Conservation (phyloP, 805 yeast genomes). For the Ogataea ramenticola region DNA sequence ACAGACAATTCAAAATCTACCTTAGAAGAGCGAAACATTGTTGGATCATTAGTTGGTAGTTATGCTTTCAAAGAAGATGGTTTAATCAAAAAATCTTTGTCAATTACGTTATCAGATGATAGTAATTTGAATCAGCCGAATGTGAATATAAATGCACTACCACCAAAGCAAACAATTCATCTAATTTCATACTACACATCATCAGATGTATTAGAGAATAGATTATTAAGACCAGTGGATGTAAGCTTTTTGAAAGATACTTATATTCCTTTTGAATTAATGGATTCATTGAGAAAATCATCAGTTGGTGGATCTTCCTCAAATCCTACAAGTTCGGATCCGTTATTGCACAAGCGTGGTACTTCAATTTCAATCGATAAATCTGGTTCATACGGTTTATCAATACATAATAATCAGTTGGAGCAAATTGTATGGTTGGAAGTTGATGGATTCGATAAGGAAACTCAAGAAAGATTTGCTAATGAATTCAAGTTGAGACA, state of each 20-base stretch:
- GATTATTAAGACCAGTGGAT: slow-evolving; percentile 51
- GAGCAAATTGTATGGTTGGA: slow-evolving; percentile 6
- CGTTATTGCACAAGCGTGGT: too few species aligned
- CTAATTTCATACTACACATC: slow-evolving; percentile 74
- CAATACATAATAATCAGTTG: too few species aligned
- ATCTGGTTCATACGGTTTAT: too few species aligned
- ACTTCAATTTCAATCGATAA: too few species aligned
- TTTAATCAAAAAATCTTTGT: slow-evolving; percentile 74
- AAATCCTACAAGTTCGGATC: neutral
- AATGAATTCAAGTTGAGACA: slow-evolving; percentile 9
- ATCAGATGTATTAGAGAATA: slow-evolving; percentile 58
- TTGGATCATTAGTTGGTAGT: slow-evolving; percentile 51
- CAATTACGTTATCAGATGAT: slow-evolving; percentile 38
- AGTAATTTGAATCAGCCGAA: neutral
- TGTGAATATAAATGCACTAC: too few species aligned
- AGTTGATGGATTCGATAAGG: slow-evolving; percentile 15
- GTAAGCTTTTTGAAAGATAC: slow-evolving; percentile 42
- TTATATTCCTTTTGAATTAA: slow-evolving; percentile 37
- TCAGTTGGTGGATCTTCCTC: slow-evolving; percentile 42
- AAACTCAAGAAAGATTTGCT: slow-evolving; percentile 11
- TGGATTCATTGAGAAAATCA: slow-evolving; percentile 51
- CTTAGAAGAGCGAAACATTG: slow-evolving; percentile 28
- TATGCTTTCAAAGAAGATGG: slow-evolving; percentile 67
- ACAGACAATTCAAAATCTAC: neutral
- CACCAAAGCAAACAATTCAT: slow-evolving; percentile 46